Base-by-base conservation (phyloP, 2,329 filamentous ascomycete genomes). In the Coleophoma crateriformis region DNA sequence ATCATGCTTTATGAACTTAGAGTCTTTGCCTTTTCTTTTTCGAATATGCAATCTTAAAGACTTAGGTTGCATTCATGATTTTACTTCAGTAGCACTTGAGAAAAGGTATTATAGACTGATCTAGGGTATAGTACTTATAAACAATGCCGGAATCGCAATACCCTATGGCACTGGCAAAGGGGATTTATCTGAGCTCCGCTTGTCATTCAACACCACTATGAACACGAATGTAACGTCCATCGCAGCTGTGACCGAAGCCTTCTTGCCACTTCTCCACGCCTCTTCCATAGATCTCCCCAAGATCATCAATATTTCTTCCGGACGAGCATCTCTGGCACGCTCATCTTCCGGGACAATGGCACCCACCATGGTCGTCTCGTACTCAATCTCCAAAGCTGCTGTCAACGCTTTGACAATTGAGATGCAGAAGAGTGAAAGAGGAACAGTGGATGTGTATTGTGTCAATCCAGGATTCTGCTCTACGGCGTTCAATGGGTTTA, bases 221-320 rank as follows among this genome's bases (percentile, higher is more conserved):
- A 64, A 68, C 45, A 61, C 70, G 37, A 73, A 77, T 58, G 65
- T 76, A 52, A 70, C 67, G 2, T 74, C 71, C 0, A 63, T 74
- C 17, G 71, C 63, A 5, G 64, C 67, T 40, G 35, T 72, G 33
- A 61, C 62, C 11, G 52, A 54, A 10, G 52, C 64, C 15, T 59
- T 64, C 48, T 52, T 64, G 5, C 61, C 64, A 12, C 55, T 69
- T 2, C 58, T 68, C 1, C 52, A 53, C 33, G 47, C 56, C 15
- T 56, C 61, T 14, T n/a, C 15, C 6, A 14, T 38, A 1, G 0
- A 46, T 1, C 15, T 53, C 12, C 56, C 61, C 4, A 63, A 57
- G 44, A 63, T 68, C 2, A 62, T 70, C 49, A 68, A 67, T 41
- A 51, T 70, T 39, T 63, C 62, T 7, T 68, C 62, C 5, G 62